A percentile compares a stretch with the other conserved stretches of the same genome.
These are phyloP conservation scores for Gloeopeniophorella convolvens DNA, from an alignment of 768 basidiomycete genomes.

Conservation along the genomic window DNA sequence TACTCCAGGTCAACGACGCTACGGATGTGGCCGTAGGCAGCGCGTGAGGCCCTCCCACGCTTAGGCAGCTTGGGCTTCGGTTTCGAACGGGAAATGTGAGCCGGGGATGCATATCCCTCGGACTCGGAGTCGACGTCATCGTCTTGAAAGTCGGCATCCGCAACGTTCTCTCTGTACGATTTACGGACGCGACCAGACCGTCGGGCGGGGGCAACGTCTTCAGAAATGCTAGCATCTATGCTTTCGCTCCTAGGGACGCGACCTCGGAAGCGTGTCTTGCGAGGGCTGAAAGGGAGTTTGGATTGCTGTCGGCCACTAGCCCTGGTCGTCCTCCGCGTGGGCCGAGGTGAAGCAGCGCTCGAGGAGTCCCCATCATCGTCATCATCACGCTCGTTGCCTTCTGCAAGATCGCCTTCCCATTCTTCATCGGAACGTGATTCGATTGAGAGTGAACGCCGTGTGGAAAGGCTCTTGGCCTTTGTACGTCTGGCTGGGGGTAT, in stretches of 20 bases:
- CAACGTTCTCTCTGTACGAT: constrained; percentile 29
- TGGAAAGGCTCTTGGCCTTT: constrained; percentile 14
- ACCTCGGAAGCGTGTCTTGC: constrained; percentile 44
- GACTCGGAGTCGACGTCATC: constrained; percentile 3
- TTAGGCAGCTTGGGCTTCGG: constrained; percentile 25
- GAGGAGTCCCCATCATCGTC: constrained; percentile 19
- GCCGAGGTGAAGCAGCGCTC: neutral
- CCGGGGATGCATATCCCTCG: constrained; percentile 24
- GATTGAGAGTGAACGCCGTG: neutral
- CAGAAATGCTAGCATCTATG: constrained; percentile 21
- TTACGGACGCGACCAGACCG: constrained; percentile 46
- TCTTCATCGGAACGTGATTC: constrained; percentile 30
- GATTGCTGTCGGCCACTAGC: constrained; percentile 15
- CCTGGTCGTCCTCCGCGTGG: constrained; percentile 17
- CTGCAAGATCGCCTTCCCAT: constrained; percentile 25
- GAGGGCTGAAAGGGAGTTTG: constrained; percentile 61
- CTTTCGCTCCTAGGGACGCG: constrained; percentile 33
- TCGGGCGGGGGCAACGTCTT: constrained; percentile 28
- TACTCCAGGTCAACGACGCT: constrained; percentile 34
- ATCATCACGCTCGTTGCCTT: constrained; percentile 14
- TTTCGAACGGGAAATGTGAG: constrained; percentile 32
- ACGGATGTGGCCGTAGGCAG: constrained; percentile 46
- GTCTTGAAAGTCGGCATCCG: constrained; percentile 26
- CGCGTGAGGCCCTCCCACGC: constrained; percentile 34
- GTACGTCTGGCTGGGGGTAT: constrained; percentile 21